These are phyloP conservation scores for Colletotrichum sp. DNA, from an alignment of 2,329 filamentous ascomycete species.

Conservation along the genomic window DNA sequence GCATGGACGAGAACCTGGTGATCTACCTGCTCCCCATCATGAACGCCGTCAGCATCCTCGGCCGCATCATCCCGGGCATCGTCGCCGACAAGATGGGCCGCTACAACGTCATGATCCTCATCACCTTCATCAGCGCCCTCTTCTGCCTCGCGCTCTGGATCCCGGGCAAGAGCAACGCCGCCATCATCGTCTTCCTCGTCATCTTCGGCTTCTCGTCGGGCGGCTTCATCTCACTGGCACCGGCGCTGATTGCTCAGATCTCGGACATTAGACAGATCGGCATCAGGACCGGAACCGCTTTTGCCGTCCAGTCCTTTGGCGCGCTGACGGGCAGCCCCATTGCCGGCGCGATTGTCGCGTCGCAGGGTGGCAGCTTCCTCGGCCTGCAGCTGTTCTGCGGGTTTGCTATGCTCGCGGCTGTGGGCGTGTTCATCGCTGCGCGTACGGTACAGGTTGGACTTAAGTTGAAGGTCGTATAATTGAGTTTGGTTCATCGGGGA, in stretches of 20 bases:
- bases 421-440: slow-evolving; percentile 32
- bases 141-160: slow-evolving; percentile 55
- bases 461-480: slow-evolving; percentile 33
- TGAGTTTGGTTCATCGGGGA: background rate
- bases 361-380: slow-evolving; percentile 57
- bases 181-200: slow-evolving; percentile 68
- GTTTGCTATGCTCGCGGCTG: slow-evolving; percentile 43
- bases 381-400: slow-evolving; percentile 72
- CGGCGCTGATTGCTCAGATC: slow-evolving; percentile 73
- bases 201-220: slow-evolving; percentile 75
- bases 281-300: slow-evolving; percentile 68
- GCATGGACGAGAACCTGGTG: slow-evolving; percentile 44
- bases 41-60: slow-evolving; percentile 56
- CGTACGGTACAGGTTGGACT: slow-evolving; percentile 40
- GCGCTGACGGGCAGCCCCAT: slow-evolving; percentile 73
- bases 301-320: slow-evolving; percentile 66
- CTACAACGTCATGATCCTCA: slow-evolving; percentile 55
- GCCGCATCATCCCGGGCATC: slow-evolving; percentile 57
- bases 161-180: slow-evolving; percentile 53
- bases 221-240: slow-evolving; percentile 66
- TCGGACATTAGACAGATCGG: slow-evolving; percentile 74
- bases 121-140: slow-evolving; percentile 53
- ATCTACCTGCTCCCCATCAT: slow-evolving; percentile 62
- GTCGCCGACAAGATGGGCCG: slow-evolving; percentile 49
- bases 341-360: slow-evolving; percentile 63